Conservation (phyloP, 306 rosid genomes). For the Cucumis melo region DNA sequence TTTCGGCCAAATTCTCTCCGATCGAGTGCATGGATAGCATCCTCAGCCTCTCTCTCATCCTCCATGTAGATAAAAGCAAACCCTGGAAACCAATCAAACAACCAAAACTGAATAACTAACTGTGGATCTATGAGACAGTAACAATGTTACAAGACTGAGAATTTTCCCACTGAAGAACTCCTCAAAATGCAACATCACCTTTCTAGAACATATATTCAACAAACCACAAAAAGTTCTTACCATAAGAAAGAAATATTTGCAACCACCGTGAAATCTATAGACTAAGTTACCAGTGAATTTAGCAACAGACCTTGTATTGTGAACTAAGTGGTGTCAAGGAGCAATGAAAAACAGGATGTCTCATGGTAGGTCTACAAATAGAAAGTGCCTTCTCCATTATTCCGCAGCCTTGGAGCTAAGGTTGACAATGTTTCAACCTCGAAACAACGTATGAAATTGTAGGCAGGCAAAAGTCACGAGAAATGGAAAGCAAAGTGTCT, state of each 20-base stretch:
- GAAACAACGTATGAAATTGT: slow-evolving; percentile 54
- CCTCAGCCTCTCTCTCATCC: slow-evolving; percentile 93
- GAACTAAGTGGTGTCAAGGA: slow-evolving; percentile 85
- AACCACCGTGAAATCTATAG: slow-evolving; percentile 49
- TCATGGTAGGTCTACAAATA: slow-evolving; percentile 78
- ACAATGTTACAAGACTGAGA: background rate
- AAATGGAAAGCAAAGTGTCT: slow-evolving; percentile 59
- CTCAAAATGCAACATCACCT: slow-evolving; percentile 17
- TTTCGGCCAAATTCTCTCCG: slow-evolving; percentile 77
- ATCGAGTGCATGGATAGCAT: slow-evolving; percentile 80
- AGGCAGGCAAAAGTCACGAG: slow-evolving; percentile 72
- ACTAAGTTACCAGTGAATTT: slow-evolving; percentile 79
- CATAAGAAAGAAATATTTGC: slow-evolving; percentile 29
- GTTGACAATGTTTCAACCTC: slow-evolving; percentile 64
- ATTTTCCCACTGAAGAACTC: slow-evolving; percentile 24
- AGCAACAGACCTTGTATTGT: slow-evolving; percentile 91
- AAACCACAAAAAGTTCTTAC: slow-evolving; percentile 33
- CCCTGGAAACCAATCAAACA: slow-evolving; percentile 35
- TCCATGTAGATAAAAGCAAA: slow-evolving; percentile 98
- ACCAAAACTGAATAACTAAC: background rate
- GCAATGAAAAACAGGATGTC: slow-evolving; percentile 90
- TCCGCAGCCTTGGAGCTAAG: slow-evolving; percentile 78
- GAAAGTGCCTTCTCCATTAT: slow-evolving; percentile 69
- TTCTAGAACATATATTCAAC: slow-evolving; percentile 24
- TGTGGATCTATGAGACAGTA: slow-evolving; percentile 1